Conservation (phyloP, 2,329 filamentous ascomycete species). For the Colletotrichum sp. region DNA sequence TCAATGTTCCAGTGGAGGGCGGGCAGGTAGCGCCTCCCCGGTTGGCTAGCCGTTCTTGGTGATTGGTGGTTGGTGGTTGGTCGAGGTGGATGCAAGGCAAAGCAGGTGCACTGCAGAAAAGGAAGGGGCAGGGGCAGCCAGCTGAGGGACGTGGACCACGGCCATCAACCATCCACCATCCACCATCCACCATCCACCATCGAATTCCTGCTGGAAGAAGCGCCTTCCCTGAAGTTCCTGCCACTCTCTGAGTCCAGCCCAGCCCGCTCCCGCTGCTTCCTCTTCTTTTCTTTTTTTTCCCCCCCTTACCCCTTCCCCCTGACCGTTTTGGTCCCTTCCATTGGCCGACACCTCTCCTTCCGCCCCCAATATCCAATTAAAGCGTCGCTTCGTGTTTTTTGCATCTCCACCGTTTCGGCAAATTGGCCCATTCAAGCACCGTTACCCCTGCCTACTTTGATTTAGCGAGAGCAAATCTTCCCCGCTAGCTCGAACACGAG, state of each 20-base stretch:
- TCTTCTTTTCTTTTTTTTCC: not conserved
- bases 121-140: not conserved
- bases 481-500: slow-evolving; percentile 13
- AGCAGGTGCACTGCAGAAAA: not conserved
- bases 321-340: not conserved
- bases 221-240: not conserved
- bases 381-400: not conserved
- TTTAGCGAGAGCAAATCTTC: slow-evolving; percentile 1
- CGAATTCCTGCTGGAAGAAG: not conserved
- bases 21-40: not conserved
- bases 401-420: slow-evolving; percentile 19
- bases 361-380: slow-evolving; percentile 3
- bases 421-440: slow-evolving; percentile 25
- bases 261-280: not conserved
- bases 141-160: not conserved
- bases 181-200: not conserved
- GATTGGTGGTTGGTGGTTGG: not conserved
- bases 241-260: not conserved
- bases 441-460: not conserved
- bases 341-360: not conserved
- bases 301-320: not conserved
- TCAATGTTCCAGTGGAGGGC: not conserved
- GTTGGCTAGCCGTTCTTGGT: not conserved
- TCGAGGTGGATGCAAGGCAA: not conserved
- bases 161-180: not conserved